Base-by-base conservation (phyloP, 139 green algal species). In the Spirogloea muscicola region DNA sequence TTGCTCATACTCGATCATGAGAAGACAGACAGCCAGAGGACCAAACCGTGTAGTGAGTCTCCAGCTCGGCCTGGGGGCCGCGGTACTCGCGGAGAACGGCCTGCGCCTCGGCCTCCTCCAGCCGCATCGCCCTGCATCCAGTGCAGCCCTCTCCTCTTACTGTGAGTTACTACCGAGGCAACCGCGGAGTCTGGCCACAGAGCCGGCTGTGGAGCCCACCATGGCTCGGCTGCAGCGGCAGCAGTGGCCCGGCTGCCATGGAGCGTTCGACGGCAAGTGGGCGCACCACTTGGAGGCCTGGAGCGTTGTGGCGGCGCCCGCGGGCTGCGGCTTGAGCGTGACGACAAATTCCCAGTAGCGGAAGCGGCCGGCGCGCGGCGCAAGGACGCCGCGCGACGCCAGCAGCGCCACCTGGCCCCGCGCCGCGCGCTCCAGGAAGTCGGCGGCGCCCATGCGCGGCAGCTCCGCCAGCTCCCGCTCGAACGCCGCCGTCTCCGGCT, bases 301-400 rank as follows among this genome's bases (percentile, higher is more conserved):
- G n/a, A n/a, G n/a, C n/a, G n/a, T n/a, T n/a, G n/a, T n/a, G n/a
- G n/a, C n/a, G n/a, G n/a, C n/a, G n/a, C n/a, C n/a, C n/a, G n/a
- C n/a, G n/a, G n/a, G n/a, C n/a, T n/a, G n/a, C n/a, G n/a, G n/a
- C 7, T 49, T 46, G 5, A 72, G 39, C 37, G 58, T 1, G 38
- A 72, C 62, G 18, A 72, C 34, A 18, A 72, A 40, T 6, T 72
- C 27, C 39, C 37, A 36, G 39, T 72, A 72, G 21, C 27, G 18
- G 41, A 49, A 52, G 18, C 39, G n/a, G 18, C 62, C 62, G 39
- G 58, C 27, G 9, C 46, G 39, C 6, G 18, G 7, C 31, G 36
- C 27, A 37, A 49, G 9, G 38, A 49, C 3, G 18, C 62, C 62
- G 36, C 62, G 36, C 62, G 62, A 72, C 7, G 49, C 25, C 62